Conservation (phyloP, 164 flowering plant genomes). For the Nymphaea colorata region DNA sequence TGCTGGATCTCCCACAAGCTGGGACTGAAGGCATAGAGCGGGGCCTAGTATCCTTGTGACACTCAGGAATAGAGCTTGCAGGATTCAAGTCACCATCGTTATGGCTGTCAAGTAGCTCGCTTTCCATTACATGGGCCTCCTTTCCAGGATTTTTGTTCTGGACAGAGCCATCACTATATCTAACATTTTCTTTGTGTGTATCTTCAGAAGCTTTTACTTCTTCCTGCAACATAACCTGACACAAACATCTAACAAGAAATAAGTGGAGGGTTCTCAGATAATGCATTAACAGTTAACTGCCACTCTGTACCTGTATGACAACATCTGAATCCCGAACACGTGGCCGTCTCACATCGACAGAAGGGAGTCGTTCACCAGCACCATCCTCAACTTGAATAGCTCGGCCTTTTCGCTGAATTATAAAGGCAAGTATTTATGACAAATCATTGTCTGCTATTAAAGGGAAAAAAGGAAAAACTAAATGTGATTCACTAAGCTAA, state of each 20-base stretch:
- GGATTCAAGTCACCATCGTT: slow-evolving; percentile 8
- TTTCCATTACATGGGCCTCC: not conserved
- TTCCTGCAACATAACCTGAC: slow-evolving; percentile 23
- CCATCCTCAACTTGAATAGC: slow-evolving; percentile 52
- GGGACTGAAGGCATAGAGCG: not conserved
- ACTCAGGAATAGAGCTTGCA: slow-evolving; percentile 6
- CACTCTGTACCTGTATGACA: slow-evolving; percentile 42
- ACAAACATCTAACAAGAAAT: slow-evolving; percentile 6
- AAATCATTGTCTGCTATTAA: not conserved
- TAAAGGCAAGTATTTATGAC: not conserved
- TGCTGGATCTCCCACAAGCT: not conserved
- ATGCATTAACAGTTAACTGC: not conserved
- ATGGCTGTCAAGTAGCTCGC: slow-evolving; percentile 12
- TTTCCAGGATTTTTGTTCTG: slow-evolving; percentile 12
- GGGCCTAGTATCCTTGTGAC: not conserved
- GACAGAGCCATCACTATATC: not conserved
- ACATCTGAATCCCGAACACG: slow-evolving; percentile 45
- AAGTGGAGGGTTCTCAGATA: not conserved
- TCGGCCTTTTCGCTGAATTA: slow-evolving; percentile 43
- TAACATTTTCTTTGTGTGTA: not conserved
- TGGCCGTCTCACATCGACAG: slow-evolving; percentile 33
- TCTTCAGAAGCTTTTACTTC: not conserved
- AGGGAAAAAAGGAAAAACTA: not conserved
- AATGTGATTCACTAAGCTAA: not conserved
- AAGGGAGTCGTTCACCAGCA: slow-evolving; percentile 35